These are phyloP conservation scores for Micractinium conductrix DNA, from an alignment of 139 green algal genomes.

Conservation along the genomic window DNA sequence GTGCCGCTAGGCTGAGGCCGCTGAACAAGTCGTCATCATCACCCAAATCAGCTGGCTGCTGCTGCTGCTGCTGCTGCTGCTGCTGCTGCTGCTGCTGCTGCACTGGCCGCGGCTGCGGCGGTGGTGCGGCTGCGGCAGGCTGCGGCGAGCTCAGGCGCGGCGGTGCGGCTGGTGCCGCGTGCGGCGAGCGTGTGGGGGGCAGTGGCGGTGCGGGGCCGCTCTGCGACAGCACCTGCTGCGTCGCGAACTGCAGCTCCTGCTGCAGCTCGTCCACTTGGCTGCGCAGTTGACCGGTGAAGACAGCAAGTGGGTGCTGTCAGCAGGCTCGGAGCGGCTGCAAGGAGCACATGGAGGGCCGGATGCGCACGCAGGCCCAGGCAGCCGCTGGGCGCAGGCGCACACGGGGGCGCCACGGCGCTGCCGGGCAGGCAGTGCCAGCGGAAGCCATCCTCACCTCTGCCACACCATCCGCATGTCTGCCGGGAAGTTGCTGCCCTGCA, in stretches of 20 bases:
- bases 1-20: background rate
- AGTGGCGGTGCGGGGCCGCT: background rate
- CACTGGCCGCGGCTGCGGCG: background rate
- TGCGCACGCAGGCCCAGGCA: background rate
- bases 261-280: slow-evolving; percentile 47
- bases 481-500: background rate
- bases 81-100: background rate
- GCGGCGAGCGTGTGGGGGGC: background rate
- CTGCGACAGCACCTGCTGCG: slow-evolving; percentile 4
- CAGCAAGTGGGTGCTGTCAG: background rate
- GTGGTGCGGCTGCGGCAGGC: background rate
- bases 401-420: background rate
- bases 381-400: too few relatives aligned
- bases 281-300: background rate
- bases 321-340: too few relatives aligned
- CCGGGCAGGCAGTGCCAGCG: background rate
- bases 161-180: background rate
- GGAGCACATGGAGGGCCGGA: too few relatives aligned
- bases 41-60: background rate
- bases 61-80: background rate
- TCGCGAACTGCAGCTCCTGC: slow-evolving; percentile 35
- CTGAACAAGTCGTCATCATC: slow-evolving; percentile 20
- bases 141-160: background rate
- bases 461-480: slow-evolving; percentile 20
- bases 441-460: slow-evolving; percentile 17